Evolutionary conservation across 176 grass and related monocot species (phyloP), one percentile per base, ranked within the genome.

Genomic region (Aegilops umbellulata): DNA sequence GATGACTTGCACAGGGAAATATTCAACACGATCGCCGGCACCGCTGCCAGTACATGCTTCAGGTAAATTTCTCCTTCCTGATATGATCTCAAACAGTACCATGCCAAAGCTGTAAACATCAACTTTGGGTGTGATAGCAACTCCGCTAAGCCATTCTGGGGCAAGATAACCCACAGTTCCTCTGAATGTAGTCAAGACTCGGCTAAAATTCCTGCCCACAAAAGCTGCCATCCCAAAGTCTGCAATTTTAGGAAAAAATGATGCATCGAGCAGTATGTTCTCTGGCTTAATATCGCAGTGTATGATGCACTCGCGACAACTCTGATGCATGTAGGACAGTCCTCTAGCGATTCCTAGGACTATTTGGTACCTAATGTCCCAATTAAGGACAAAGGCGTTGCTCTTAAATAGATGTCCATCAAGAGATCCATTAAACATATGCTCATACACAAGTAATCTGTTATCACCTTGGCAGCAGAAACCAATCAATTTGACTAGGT

Each of bases 171-270:
- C 93, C 24, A 74, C 86, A 25, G 89, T 94, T 75, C 93, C 90
- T 87, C 93, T 82, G 23, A 94, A 83, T 41, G 93, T 86, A 17
- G 93, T 92, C 47, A 94, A 22, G 19, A 89, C 80, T 80, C 89
- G 22, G 58, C 93, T 94, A 46, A 94, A 94, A 12, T 94, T 74
- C 19, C 93, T 73, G 10, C 87, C 77, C 10, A 94, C 38, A 30
- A 94, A 84, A 58, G 90, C 87, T 71, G 80, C 91, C 83, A 95
- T 83, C 19, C 94, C 94, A 51, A 95, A 95, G 26, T 95, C 94
- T 1, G 94, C 89, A 67, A 93, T 63, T 83, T 95, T 93, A 6
- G 91, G 88, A 51, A 36, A 55, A 68, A 95, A 84, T 22, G 86
- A 86, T 3, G 34, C 77, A 55, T 95, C 78, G 2, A 89, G 77